Evolutionary conservation across 2,329 filamentous ascomycete genomes (phyloP), one percentile per base, ranked within the genome.

Genomic region (Colletotrichum eremochloae): DNA sequence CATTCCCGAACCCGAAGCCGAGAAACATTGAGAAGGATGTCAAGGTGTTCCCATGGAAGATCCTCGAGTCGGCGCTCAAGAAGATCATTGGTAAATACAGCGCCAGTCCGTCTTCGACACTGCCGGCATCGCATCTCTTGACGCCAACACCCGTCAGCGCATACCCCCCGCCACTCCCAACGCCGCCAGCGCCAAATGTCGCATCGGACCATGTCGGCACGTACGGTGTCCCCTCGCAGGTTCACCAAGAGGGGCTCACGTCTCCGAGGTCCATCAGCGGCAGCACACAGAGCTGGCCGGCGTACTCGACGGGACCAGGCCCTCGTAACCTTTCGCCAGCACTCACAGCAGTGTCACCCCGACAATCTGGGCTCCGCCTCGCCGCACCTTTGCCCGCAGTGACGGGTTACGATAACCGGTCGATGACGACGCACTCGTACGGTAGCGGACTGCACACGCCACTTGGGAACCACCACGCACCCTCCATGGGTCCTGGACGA

Each of bases 11-110:
- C 73, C 96, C 96, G 2, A 98, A 98, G 83, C 96, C 96, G 24
- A 89, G 96, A 74, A 98, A 98, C 79, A 99, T 99, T 75, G 96
- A 98, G 85, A 99, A 99, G 85, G 96, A 98, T 79, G 95, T 99
- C 80, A 99, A 99, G 84, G 96, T 98, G 15, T 99, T 98, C 79
- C 93, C 95, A 5, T 99, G 96, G 96, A 96, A 95, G 82, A 94
- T 96, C 72, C 87, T 99, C 56, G 89, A 90, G 61, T 89, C 91
- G 72, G 96, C 96, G 0, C 87, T 99, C 75, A 97, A 97, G 88
- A 99, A 99, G 86, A 98, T 99, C 79, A 97, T 99, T 80, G 92
- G 94, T 78, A 99, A 99, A 92, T 99, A 98, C 81, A 88, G 86
- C 78, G 86, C 86, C n/a, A 86, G 81, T 74, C 84, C 84, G 1